Evolutionary conservation across 2,329 filamentous ascomycete species (phyloP), one percentile per base, ranked within the genome.

Genomic region (Calonectria multiphialidica): DNA sequence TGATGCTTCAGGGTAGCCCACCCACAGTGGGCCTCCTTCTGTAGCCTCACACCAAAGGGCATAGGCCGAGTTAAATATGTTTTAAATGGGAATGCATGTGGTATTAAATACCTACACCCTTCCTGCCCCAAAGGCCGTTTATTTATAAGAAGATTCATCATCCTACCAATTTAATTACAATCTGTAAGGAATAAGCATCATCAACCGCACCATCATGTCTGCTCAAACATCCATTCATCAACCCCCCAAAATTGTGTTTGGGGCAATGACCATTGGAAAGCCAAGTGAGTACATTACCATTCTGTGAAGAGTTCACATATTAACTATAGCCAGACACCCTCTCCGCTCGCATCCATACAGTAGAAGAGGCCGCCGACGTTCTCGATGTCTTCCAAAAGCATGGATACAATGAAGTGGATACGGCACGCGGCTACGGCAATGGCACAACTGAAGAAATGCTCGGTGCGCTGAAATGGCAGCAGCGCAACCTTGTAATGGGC

Each of bases 351-450:
- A 49, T 49, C 15, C 45, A 25, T 21, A 49, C 45, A 9, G n/a
- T 23, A 49, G 45, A 49, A 23, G 45, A 49, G 45, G 45, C 45
- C 15, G 21, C 45, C 45, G 45, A 49, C 25, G 10, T 49, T 13
- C 45, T 49, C 10, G 45, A 49, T 5, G 45, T 16, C 12, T 49
- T 49, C 16, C 45, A 49, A 49, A 25, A 13, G 8, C 47, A 55
- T 16, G 66, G 66, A n/a, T 45, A 94, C 84, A 90, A 91, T 78
- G 93, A 95, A 79, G 84, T 95, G 64, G 93, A 95, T 80, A 95
- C 93, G 0, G 93, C 93, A 0, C 88, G 93, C 18, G 80, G 87
- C 71, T 95, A 95, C 74, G 85, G 93, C 49, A 90, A 85, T 45
- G 93, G 93, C 2, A 53, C 44, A 64, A 87, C 89, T 75, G 93